Conservation (phyloP, 306 rosid species). For the Vigna trinervia region DNA sequence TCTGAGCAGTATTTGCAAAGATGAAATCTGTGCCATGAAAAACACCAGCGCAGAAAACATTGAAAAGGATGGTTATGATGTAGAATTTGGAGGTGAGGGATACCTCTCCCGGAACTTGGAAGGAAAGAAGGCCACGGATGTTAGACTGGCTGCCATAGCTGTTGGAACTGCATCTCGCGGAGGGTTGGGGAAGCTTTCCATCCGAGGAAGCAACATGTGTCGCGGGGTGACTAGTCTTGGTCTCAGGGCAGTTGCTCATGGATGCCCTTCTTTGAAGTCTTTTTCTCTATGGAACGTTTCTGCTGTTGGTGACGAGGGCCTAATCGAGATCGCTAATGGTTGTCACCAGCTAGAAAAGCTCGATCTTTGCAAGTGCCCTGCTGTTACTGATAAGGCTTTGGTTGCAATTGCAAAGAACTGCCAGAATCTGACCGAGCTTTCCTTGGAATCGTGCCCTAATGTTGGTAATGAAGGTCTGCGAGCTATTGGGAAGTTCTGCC, state of each 20-base stretch:
- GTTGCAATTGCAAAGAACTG: conserved; percentile 76
- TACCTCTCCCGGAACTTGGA: conserved; percentile 91
- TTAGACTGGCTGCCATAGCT: conserved; percentile 93
- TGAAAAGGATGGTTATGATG: conserved; percentile 53
- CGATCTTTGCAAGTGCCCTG: conserved; percentile 79
- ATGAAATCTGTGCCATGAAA: conserved; percentile 62
- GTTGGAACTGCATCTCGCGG: conserved; percentile 92
- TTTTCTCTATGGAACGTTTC: conserved; percentile 80
- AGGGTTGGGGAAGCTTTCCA: conserved; percentile 88
- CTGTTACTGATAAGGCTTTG: conserved; percentile 75
- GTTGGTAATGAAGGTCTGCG: conserved; percentile 80
- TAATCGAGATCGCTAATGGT: conserved; percentile 77
- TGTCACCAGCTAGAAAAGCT: conserved; percentile 87
- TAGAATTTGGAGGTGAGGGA: conserved; percentile 76
- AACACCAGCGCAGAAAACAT: conserved; percentile 37
- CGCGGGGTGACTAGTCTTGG: conserved; percentile 71
- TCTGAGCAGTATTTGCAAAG: conserved; percentile 72
- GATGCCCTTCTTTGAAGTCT: conserved; percentile 83
- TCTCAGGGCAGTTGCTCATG: conserved; percentile 75
- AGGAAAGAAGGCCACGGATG: conserved; percentile 91
- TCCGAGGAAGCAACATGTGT: conserved; percentile 73
- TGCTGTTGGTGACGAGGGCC: conserved; percentile 77
- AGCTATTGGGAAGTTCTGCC: conserved; percentile 78
- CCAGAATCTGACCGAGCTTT: conserved; percentile 70
- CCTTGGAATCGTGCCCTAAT: conserved; percentile 75